phyloP scores from a whole-genome alignment of 169 alveolate genomes.

The Plasmodium gallinaceum region DNA sequence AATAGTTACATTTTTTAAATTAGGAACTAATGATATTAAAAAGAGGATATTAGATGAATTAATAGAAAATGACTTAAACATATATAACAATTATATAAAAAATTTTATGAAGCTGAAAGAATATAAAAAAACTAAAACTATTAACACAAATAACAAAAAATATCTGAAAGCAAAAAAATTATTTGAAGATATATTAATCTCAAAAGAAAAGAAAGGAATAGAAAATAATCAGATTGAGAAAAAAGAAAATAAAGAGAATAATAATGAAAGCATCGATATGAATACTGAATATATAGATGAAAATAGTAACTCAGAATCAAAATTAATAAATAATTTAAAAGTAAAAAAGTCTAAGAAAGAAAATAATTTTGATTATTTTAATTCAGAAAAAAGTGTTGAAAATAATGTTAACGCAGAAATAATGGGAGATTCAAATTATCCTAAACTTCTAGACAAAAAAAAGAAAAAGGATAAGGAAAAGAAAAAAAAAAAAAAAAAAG shows the following conservation, averaged over 20 bases:
- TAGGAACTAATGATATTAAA: slow-evolving; percentile 44
- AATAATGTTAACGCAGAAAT: not conserved
- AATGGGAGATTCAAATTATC: not conserved
- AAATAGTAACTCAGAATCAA: not conserved
- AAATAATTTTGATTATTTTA: too few relatives aligned
- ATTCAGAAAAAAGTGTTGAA: too few relatives aligned
- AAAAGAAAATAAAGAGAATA: not conserved
- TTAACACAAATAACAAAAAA: slow-evolving; percentile 38
- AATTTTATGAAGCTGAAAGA: slow-evolving; percentile 65
- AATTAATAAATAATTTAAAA: too few relatives aligned
- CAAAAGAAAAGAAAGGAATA: slow-evolving; percentile 10
- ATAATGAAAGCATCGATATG: not conserved
- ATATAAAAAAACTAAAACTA: slow-evolving; percentile 52
- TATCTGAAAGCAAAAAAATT: slow-evolving; percentile 71
- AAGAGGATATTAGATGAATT: slow-evolving; percentile 43
- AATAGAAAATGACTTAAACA: slow-evolving; percentile 35
- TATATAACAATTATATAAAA: slow-evolving; percentile 37
- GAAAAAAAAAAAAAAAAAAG: not conserved
- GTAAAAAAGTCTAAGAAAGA: too few relatives aligned
- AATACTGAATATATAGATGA: not conserved
- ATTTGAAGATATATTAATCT: slow-evolving; percentile 33
- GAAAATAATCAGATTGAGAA: not conserved
- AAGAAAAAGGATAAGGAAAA: slow-evolving; percentile 7
- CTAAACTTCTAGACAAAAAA: not conserved
- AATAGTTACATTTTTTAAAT: slow-evolving; percentile 60